Evolutionary conservation across 768 basidiomycete species (phyloP).

Genomic region (Trametes gibbosa): DNA sequence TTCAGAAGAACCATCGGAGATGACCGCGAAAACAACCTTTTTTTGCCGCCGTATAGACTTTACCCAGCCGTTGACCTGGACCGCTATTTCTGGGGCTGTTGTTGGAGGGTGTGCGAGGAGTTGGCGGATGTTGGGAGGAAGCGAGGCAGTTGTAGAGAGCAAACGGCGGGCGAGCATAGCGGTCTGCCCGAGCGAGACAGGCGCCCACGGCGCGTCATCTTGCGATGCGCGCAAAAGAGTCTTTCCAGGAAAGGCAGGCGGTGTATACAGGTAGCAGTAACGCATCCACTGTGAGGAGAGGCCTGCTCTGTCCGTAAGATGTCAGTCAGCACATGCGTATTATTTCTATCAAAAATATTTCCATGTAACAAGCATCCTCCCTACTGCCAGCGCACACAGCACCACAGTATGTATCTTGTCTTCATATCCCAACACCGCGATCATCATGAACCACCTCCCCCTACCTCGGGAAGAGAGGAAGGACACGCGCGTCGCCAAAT

Average conservation of each 20-base stretch:
- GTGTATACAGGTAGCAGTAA: neutral
- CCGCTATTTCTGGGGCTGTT: conserved; percentile 24
- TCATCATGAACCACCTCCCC: conserved; percentile 12
- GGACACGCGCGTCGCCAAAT: neutral
- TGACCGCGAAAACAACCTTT: conserved; percentile 77
- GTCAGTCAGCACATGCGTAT: no score
- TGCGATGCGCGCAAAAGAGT: neutral
- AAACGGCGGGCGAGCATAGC: conserved; percentile 27
- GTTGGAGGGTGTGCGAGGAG: conserved; percentile 29
- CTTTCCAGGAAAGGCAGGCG: conserved; percentile 12
- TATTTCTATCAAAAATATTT: no score
- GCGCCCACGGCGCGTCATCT: conserved; percentile 9
- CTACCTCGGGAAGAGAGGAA: conserved; percentile 13
- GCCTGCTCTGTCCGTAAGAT: no score
- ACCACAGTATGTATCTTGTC: neutral
- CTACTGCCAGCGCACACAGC: neutral
- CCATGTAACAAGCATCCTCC: no score
- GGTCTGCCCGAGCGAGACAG: conserved; percentile 1
- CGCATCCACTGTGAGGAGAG: no score
- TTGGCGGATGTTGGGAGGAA: conserved; percentile 36
- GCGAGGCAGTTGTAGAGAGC: conserved; percentile 20
- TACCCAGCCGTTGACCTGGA: conserved; percentile 77
- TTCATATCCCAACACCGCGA: neutral
- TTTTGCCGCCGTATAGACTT: conserved; percentile 86
- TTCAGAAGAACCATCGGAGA: conserved; percentile 76